These are phyloP conservation scores for Ceratocystis eucalypticola DNA, from an alignment of 2,329 filamentous ascomycete genomes.

Conservation along the genomic window DNA sequence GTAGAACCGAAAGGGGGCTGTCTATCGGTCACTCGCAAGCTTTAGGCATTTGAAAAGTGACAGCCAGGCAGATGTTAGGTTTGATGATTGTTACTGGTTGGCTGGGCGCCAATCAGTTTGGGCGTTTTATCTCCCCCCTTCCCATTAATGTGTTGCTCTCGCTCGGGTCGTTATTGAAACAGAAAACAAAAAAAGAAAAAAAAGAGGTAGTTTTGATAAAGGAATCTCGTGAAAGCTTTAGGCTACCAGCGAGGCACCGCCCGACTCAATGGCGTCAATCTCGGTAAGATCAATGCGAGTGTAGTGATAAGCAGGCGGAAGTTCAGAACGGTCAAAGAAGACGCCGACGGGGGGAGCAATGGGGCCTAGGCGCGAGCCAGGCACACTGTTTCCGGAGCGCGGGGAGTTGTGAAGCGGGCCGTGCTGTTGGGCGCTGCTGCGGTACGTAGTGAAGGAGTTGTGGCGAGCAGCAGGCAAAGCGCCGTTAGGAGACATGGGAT, in stretches of 20 bases:
- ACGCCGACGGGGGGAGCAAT: slow-evolving; percentile 58
- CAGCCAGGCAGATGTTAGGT: too few relatives aligned
- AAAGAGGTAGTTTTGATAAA: background rate
- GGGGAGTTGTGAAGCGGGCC: slow-evolving; percentile 55
- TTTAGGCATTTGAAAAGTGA: too few relatives aligned
- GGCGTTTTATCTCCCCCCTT: background rate
- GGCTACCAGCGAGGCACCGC: slow-evolving; percentile 49
- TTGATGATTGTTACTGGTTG: background rate
- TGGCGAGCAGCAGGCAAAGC: slow-evolving; percentile 45
- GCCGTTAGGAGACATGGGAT: slow-evolving; percentile 56
- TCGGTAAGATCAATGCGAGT: slow-evolving; percentile 61
- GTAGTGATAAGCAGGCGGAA: slow-evolving; percentile 71
- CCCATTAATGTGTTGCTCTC: background rate
- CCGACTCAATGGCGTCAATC: slow-evolving; percentile 92
- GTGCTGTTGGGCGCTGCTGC: slow-evolving; percentile 64
- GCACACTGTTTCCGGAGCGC: slow-evolving; percentile 41
- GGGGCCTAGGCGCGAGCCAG: slow-evolving; percentile 59
- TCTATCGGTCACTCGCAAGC: too few relatives aligned
- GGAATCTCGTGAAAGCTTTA: slow-evolving; percentile 5
- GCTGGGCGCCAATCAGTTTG: background rate
- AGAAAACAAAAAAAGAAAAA: background rate
- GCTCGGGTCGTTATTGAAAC: background rate
- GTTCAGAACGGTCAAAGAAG: slow-evolving; percentile 79
- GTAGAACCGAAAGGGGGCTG: too few relatives aligned
- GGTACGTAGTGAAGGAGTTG: slow-evolving; percentile 60